phyloP scores from a whole-genome alignment of 2,329 filamentous ascomycete genomes.

The Amylocarpus encephaloides region DNA sequence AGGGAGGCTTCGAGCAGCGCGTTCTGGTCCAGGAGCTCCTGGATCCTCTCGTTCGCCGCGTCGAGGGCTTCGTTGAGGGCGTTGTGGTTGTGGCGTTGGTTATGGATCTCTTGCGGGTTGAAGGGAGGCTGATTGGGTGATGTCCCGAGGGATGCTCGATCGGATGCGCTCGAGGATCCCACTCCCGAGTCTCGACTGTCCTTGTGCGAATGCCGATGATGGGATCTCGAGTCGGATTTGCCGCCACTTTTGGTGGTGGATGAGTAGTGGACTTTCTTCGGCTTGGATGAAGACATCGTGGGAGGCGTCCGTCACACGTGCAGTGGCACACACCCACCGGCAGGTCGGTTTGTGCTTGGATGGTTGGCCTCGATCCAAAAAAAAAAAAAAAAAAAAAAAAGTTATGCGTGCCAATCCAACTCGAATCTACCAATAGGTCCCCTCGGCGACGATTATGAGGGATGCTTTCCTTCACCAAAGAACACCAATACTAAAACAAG shows the following conservation, averaged over 20 bases:
- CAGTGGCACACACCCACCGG: background rate
- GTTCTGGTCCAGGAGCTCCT: conserved; percentile 9
- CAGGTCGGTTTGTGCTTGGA: background rate
- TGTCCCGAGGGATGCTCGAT: conserved; percentile 24
- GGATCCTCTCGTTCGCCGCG: conserved; percentile 21
- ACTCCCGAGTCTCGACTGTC: conserved; percentile 23
- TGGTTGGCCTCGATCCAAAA: background rate
- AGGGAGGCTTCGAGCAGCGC: conserved; percentile 12
- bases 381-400: too few relatives aligned
- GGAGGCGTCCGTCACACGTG: conserved; percentile 6
- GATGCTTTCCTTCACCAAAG: background rate
- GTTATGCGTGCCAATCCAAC: background rate
- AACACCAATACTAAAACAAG: background rate
- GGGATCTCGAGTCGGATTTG: conserved; percentile 4
- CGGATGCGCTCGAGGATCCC: conserved; percentile 19
- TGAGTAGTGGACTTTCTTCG: conserved; percentile 25
- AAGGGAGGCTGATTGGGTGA: conserved; percentile 13
- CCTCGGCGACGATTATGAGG: background rate
- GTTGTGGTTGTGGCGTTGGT: conserved; percentile 19
- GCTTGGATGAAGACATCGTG: conserved; percentile 20
- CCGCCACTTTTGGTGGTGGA: conserved; percentile 17
- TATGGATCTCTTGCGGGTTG: conserved; percentile 13
- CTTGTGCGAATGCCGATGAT: conserved; percentile 10
- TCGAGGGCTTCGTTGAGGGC: conserved; percentile 24
- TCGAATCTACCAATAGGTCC: background rate